phyloP scores from a whole-genome alignment of 2,329 filamentous ascomycete species.

The Mycosphaerelloides madeirae region DNA sequence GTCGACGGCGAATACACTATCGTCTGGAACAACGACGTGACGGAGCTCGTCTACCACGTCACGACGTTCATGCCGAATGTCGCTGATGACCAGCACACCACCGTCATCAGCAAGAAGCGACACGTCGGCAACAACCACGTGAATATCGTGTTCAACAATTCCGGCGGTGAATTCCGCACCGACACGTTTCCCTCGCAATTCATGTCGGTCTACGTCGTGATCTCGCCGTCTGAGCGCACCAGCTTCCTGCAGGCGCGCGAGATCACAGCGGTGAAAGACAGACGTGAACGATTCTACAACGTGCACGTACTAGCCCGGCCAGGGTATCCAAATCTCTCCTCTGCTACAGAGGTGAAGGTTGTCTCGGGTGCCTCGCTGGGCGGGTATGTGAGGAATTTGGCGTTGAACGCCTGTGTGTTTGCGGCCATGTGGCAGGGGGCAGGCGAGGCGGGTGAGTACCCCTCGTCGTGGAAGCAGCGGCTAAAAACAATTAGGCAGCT shows the following conservation, averaged over 20 bases:
- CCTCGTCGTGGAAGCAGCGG: conserved; percentile 84
- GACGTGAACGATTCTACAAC: conserved; percentile 64
- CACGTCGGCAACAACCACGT: conserved; percentile 98
- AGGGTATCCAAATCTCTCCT: conserved; percentile 86
- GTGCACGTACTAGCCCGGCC: conserved; percentile 85
- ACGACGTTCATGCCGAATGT: conserved; percentile 97
- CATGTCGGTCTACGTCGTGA: conserved; percentile 95
- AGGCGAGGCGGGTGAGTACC: conserved; percentile 59
- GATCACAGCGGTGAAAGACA: conserved; percentile 30
- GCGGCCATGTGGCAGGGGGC: conserved; percentile 72
- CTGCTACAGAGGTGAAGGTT: conserved; percentile 83
- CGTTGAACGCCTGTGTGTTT: conserved; percentile 91
- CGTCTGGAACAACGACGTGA: conserved; percentile 91
- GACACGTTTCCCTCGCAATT: conserved; percentile 92
- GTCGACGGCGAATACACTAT: conserved; percentile 83
- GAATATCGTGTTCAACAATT: conserved; percentile 97
- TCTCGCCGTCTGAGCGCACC: conserved; percentile 77
- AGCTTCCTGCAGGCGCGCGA: conserved; percentile 65
- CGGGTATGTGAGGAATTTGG: conserved; percentile 78
- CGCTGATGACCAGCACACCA: conserved; percentile 62
- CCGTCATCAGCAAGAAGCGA: conserved; percentile 66
- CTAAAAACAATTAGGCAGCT: conserved; percentile 79
- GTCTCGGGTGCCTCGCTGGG: conserved; percentile 78
- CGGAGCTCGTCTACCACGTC: conserved; percentile 92
- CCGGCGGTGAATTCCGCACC: conserved; percentile 77